Base-by-base conservation (phyloP, 2,329 filamentous ascomycete genomes). In the Xylariaceae sp. region DNA sequence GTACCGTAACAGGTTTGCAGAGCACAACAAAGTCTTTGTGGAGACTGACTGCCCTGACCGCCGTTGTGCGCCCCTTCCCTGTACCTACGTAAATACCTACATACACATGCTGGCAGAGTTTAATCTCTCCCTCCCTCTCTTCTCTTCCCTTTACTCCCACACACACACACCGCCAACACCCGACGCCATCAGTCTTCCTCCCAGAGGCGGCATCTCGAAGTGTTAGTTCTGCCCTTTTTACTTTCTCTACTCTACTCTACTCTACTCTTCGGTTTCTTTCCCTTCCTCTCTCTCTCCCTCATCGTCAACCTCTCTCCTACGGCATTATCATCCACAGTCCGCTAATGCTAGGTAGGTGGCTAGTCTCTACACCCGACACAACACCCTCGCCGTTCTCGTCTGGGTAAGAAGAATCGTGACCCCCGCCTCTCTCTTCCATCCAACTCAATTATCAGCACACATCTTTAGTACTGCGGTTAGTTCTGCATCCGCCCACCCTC, bases 141-240 rank as follows among this genome's bases (percentile, higher is more conserved):
- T 37, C 35, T 60, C 54, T 59, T 60, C 53, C 53, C 57, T 58
- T 54, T 57, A 60, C 19, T 19, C 19, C 19, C 59, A 51, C 49
- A 51, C 41, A 54, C 42, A 46, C n/a, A 5, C 12, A 19, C 56
- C 35, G 35, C 8, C 35, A 7, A 48, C 53, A 52, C 19, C 19
- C 19, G 19, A 19, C 54, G 44, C 55, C 57, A 47, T 56, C 43
- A 58, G 41, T 56, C 56, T 54, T 57, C 54, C 35, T 50, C 44
- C 54, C 40, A 42, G 35, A 55, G 40, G 54, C 58, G 61, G 64
- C 61, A 56, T 60, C 53, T 48, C 29, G 39, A 52, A 48, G 9
- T 37, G 35, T 37, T 4, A 54, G 47, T 53, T 41, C 47, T 53
- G 43, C 54, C 55, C 55, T 53, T 53, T 53, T 45, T 50, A 54